Percentiles rank a stretch among this genome's conserved stretches.
These are phyloP conservation scores for Quercus glauca DNA, from an alignment of 306 rosid species.

Conservation along the genomic window DNA sequence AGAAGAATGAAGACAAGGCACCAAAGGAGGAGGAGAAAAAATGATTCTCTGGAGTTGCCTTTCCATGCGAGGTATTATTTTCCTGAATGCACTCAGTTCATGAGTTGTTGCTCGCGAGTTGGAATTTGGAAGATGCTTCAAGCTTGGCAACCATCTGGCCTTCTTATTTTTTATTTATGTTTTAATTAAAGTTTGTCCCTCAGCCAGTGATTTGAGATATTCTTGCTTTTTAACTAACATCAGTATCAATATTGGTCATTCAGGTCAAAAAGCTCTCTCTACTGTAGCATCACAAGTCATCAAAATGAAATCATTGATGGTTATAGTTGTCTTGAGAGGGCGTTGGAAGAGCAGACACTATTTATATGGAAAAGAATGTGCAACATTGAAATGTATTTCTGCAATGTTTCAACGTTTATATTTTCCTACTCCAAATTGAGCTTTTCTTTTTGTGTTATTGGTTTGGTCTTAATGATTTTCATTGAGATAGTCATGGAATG, in stretches of 20 bases:
- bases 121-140: not conserved
- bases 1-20: slow-evolving; percentile 69
- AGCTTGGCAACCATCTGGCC: not conserved
- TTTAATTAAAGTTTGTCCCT: not conserved
- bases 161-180: no score
- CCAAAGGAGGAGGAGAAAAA: slow-evolving; percentile 64
- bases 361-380: not conserved
- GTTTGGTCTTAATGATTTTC: not conserved
- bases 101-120: not conserved
- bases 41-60: slow-evolving; percentile 22
- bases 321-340: slow-evolving; percentile 9
- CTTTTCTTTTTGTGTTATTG: not conserved
- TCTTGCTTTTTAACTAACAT: slow-evolving; percentile 9
- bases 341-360: not conserved
- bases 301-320: not conserved
- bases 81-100: not conserved
- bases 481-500: not conserved
- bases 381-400: slow-evolving; percentile 18
- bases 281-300: not conserved
- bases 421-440: not conserved
- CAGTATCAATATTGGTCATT: slow-evolving; percentile 5
- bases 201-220: not conserved
- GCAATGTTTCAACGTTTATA: not conserved
- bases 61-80: slow-evolving; percentile 16
- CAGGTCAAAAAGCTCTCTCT: slow-evolving; percentile 16